Conservation (phyloP, 306 rosid species). For the Inga oerstediana region DNA sequence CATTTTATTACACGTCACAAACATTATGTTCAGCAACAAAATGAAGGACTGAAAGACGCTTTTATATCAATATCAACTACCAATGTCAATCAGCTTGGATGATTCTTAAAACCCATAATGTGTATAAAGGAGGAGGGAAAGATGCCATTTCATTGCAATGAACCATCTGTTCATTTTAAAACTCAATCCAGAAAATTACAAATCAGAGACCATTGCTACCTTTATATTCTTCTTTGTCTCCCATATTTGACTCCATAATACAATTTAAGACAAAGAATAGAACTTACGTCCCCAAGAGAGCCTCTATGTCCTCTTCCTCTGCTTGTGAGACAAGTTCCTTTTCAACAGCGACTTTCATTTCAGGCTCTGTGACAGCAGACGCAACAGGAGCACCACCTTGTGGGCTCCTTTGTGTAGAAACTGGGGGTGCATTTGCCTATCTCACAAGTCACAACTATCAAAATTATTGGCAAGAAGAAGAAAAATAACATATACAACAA, state of each 20-base stretch:
- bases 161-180: conserved; percentile 3
- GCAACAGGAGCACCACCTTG: conserved; percentile 77
- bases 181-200: conserved; percentile 18
- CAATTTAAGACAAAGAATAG: conserved; percentile 34
- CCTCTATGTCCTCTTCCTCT: conserved; percentile 99
- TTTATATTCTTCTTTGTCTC: conserved; percentile 17
- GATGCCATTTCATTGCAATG: neutral
- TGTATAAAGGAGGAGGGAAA: conserved; percentile 8
- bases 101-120: neutral
- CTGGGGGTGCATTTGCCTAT: conserved; percentile 76
- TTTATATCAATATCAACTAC: neutral
- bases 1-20: conserved; percentile 16
- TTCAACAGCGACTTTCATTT: conserved; percentile 86
- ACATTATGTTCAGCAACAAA: neutral
- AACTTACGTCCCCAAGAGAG: conserved; percentile 96
- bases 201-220: conserved; percentile 16
- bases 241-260: conserved; percentile 23
- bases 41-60: neutral
- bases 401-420: conserved; percentile 48
- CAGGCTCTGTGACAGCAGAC: conserved; percentile 61
- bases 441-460: conserved; percentile 39
- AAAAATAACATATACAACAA: conserved; percentile 8
- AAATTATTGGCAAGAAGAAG: conserved; percentile 5
- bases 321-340: conserved; percentile 98
- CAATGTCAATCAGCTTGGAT: neutral